Conservation (phyloP, 148 eudicot genomes). For the Rhododendron henanense region DNA sequence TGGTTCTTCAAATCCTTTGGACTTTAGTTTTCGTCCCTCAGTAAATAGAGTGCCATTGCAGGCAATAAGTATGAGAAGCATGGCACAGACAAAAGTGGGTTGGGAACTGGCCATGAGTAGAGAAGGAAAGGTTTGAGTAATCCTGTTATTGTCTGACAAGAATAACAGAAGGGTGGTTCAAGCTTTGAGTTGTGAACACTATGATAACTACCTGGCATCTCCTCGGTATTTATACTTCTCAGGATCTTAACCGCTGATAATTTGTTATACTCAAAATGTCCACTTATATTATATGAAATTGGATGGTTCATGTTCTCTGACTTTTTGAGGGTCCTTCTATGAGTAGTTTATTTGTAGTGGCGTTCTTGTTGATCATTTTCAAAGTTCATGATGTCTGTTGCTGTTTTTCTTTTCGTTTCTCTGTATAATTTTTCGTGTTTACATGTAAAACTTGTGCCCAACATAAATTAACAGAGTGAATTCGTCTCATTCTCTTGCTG, state of each 20-base stretch:
- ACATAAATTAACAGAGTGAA: background rate
- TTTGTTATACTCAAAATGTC: background rate
- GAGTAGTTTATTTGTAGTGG: background rate
- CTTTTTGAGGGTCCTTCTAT: background rate
- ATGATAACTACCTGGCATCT: conserved; percentile 9
- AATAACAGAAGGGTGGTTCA: background rate
- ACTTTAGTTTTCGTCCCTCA: conserved; percentile 32
- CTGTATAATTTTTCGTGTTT: background rate
- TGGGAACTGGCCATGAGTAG: conserved; percentile 25
- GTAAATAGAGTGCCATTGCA: conserved; percentile 14
- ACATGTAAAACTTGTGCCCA: background rate
- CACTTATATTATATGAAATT: background rate
- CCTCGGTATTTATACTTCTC: conserved; percentile 23
- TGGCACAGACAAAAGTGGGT: conserved; percentile 6
- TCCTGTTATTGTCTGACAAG: background rate
- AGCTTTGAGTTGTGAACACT: conserved; percentile 5
- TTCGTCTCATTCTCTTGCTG: background rate
- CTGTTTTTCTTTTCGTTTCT: background rate
- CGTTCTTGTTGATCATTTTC: background rate
- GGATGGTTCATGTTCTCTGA: background rate
- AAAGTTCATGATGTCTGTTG: background rate
- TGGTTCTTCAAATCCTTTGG: conserved; percentile 9
- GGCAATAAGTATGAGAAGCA: conserved; percentile 18
- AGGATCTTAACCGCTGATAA: background rate
- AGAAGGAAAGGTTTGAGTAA: background rate